Percentiles rank a stretch among this genome's conserved stretches.
Conservation (phyloP, 106 monocot species). For the Platanthera zijinensis region DNA sequence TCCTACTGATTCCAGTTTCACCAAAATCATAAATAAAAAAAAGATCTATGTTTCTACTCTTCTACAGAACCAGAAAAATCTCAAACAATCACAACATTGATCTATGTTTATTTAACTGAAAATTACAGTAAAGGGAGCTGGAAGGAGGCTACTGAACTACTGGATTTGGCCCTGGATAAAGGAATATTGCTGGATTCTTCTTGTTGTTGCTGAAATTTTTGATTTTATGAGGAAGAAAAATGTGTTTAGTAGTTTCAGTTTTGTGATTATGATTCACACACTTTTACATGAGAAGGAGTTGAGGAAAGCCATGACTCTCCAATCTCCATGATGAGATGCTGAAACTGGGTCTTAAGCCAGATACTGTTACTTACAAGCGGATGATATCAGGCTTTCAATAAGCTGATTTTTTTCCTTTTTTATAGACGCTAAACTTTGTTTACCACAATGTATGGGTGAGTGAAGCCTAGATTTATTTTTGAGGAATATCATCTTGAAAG, state of each 20-base stretch:
- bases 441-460: too few relatives aligned
- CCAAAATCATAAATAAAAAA: too few relatives aligned
- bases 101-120: slow-evolving; percentile 26
- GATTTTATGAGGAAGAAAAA: slow-evolving; percentile 25
- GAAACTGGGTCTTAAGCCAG: slow-evolving; percentile 37
- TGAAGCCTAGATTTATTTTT: too few relatives aligned
- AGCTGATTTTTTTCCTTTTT: background rate
- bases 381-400: slow-evolving; percentile 38
- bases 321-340: slow-evolving; percentile 56
- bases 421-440: too few relatives aligned
- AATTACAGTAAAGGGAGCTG: slow-evolving; percentile 19
- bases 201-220: slow-evolving; percentile 24
- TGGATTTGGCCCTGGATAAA: slow-evolving; percentile 23
- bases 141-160: slow-evolving; percentile 27
- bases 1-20: too few relatives aligned
- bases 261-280: slow-evolving; percentile 22
- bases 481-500: too few relatives aligned
- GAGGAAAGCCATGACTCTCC: slow-evolving; percentile 50
- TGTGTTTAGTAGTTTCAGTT: slow-evolving; percentile 18
- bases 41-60: too few relatives aligned
- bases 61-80: too few relatives aligned
- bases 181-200: slow-evolving; percentile 17
- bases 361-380: slow-evolving; percentile 23
- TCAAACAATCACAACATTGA: too few relatives aligned
- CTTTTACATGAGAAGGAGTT: slow-evolving; percentile 29